Base-by-base conservation (phyloP, 2,329 filamentous ascomycete genomes). In the Neofusicoccum parvum region DNA sequence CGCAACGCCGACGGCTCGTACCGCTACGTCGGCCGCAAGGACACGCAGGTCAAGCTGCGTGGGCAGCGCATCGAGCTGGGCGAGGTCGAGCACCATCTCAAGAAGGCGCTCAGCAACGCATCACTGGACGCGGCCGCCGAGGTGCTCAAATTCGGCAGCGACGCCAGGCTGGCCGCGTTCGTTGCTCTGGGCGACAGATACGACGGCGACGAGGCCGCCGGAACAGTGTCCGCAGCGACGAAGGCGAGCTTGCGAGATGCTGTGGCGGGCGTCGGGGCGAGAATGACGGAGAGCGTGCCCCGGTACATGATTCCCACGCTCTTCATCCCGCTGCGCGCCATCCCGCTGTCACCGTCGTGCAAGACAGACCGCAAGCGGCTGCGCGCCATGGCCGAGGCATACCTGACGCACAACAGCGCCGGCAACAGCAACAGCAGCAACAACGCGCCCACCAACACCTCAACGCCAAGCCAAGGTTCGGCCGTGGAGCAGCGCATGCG, bases 41-140 rank as follows among this genome's bases (percentile, higher is more conserved):
- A 77, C 59, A 74, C 68, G 46, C 74, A 76, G 50, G 74, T 77
- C 62, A 77, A 76, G 69, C 71, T 82, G 51, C 78, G 80, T 37
- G 80, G 80, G 3, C 78, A 80, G 66, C 77, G 80, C 0, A 78
- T 82, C 53, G 80, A 82, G 66, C 70, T 82, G 5, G 80, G 77
- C 15, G 80, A 82, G 66, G 80, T 82, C 53, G 80, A 82, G 65
- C 76, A 81, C 62, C 79, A 81, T 50, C 75, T 80, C 36, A 71
- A 75, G 51, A 20, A 54, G 51, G 36, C 34, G 34, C 51, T 54
- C 32, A 7, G n/a, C 51, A 23, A 23, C 51, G 2, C 9, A 3
- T 17, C 15, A 3, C 76, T 81, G 60, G 54, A 59, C 54, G 54
- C 36, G 20, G 54, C 54, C 27, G 54, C 41, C 23, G 54, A 59